Base-by-base conservation (phyloP, 179 eudicot species). In the Gypsophila paniculata region DNA sequence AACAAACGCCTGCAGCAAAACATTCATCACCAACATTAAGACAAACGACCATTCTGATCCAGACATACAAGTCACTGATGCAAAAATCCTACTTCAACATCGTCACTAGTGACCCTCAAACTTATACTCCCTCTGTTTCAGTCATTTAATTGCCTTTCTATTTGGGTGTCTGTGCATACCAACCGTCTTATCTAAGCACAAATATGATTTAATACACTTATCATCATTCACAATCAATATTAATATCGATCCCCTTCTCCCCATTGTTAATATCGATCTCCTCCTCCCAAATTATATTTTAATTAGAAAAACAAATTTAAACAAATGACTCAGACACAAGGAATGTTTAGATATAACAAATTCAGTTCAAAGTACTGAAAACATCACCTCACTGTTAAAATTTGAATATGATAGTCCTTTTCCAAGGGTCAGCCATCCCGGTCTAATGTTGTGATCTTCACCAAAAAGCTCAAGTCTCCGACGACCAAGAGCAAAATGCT, bases 381-480 rank as follows among this genome's bases (percentile, higher is more conserved):
- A 36, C 38, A 51, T 72, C 76, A 94, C 99, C 97, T 91, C 94
- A 22, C 81, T 49, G 70, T 86, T 80, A 54, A 94, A 94, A 77
- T 94, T 94, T 62, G 99, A 91, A 1, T 93, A 86, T 48, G 97
- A 85, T 53, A 94, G 76, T 73, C 75, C 96, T 78, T 88, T 87
- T 65, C 99, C 99, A 70, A 94, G 84, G 19, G 99, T 94, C 78
- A 94, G 85, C 99, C 99, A 94, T 74, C 99, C 99, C 66, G 92
- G 26, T 53, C 97, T 86, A 70, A 91, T 94, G 70, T 94, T 94
- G 80, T 91, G 97, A 73, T 94, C 99, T 81, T 85, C 99, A 18
- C 99, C 99, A 78, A 94, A 91, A 21, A 94, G 92, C 78, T 94
- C 99, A 78, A 94, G 81, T 78, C 99, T 87, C 79, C 97, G 80